These are phyloP conservation scores for Fraxinus xanthoxyloides DNA, from an alignment of 305 asterid species.

Conservation along the genomic window DNA sequence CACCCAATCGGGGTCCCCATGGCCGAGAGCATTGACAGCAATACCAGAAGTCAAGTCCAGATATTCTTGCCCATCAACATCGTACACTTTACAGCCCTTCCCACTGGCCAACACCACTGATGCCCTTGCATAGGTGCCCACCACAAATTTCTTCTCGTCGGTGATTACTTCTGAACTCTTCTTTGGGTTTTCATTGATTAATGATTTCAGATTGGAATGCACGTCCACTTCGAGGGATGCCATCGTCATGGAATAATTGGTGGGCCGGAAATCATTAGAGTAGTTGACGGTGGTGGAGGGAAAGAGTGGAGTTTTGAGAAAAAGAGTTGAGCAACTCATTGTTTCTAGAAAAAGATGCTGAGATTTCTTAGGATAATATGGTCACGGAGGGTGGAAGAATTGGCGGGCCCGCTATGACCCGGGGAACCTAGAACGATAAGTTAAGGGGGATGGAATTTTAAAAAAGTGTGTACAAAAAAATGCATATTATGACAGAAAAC, in stretches of 20 bases:
- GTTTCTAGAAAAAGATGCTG: not conserved
- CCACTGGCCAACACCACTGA: slow-evolving; percentile 70
- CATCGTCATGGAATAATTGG: slow-evolving; percentile 3
- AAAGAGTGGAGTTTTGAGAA: slow-evolving; percentile 33
- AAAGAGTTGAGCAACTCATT: slow-evolving; percentile 50
- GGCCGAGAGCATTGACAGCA: slow-evolving; percentile 94
- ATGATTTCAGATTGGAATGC: slow-evolving; percentile 22
- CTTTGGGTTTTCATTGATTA: slow-evolving; percentile 15
- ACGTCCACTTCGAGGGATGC: slow-evolving; percentile 56
- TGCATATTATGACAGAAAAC: not conserved
- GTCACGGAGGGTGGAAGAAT: slow-evolving; percentile 6
- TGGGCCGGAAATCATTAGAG: slow-evolving; percentile 23
- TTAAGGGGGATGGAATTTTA: not conserved
- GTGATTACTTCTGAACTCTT: slow-evolving; percentile 56
- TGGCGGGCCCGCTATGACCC: slow-evolving; percentile 11
- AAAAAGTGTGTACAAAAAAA: not conserved
- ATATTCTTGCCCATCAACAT: slow-evolving; percentile 81
- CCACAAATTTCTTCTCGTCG: slow-evolving; percentile 64
- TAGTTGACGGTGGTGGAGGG: slow-evolving; percentile 29
- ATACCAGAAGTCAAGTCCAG: slow-evolving; percentile 85
- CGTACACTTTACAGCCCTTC: slow-evolving; percentile 77
- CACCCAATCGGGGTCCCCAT: slow-evolving; percentile 84
- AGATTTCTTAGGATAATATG: not conserved
- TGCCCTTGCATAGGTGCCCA: slow-evolving; percentile 82
- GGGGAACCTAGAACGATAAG: not conserved